Evolutionary conservation across 192 early-diverging fungal species (phyloP).

Genomic region (Blastocladiella britannica): DNA sequence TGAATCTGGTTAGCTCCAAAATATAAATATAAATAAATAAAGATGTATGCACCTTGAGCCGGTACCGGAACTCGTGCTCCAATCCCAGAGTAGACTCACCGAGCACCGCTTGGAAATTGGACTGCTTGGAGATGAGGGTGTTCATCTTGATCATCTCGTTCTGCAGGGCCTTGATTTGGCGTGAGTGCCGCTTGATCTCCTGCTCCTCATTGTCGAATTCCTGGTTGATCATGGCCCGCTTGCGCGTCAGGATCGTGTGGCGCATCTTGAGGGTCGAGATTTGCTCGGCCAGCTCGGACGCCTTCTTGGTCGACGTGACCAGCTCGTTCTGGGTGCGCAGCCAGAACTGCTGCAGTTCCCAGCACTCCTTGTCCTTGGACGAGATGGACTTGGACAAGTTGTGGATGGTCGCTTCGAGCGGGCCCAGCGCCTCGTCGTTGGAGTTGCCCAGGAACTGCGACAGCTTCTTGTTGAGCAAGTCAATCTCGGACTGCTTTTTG

Average conservation of each 20-base stretch:
- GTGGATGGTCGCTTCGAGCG: conserved; percentile 40
- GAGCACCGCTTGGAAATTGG: conserved; percentile 19
- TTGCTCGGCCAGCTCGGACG: conserved; percentile 20
- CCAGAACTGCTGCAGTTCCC: conserved; percentile 34
- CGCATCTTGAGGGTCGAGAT: conserved; percentile 30
- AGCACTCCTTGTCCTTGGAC: conserved; percentile 29
- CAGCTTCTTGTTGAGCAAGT: conserved; percentile 38
- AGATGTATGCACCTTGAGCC: conserved; percentile 19
- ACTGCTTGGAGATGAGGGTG: conserved; percentile 28
- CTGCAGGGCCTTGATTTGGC: conserved; percentile 30
- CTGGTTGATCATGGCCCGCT: conserved; percentile 41
- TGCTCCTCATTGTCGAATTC: conserved; percentile 31
- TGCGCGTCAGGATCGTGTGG: conserved; percentile 25
- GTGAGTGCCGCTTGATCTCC: conserved; percentile 28
- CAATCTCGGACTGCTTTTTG: conserved; percentile 37
- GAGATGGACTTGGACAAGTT: conserved; percentile 28
- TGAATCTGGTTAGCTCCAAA: no score
- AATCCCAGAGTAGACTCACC: conserved; percentile 35
- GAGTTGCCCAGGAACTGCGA: conserved; percentile 19
- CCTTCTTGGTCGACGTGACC: conserved; percentile 23
- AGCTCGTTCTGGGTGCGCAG: conserved; percentile 36
- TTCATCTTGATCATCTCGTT: conserved; percentile 43
- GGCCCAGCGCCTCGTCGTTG: conserved; percentile 30
- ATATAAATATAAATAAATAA: conserved; percentile 1
- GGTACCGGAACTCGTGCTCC: conserved; percentile 31